Evolutionary conservation across 2,329 filamentous ascomycete genomes (phyloP).

Genomic region (Cyphellophora attinorum): DNA sequence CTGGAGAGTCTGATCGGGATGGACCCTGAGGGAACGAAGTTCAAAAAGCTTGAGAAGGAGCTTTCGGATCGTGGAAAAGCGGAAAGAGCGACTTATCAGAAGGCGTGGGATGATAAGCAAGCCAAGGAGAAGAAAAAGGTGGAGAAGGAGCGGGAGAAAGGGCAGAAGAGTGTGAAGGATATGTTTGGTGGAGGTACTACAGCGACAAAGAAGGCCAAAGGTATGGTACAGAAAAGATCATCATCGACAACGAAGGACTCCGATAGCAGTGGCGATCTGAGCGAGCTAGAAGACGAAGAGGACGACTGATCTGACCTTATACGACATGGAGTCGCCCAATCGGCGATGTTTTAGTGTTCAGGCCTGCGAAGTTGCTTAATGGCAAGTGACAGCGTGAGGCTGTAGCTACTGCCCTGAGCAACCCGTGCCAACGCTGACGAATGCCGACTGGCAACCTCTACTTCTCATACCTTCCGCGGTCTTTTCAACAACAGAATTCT

Average conservation of each 20-base stretch:
- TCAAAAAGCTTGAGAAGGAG: conserved; percentile 53
- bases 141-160: conserved; percentile 37
- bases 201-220: conserved; percentile 28
- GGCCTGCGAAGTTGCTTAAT: no score
- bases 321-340: no score
- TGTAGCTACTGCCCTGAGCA: no score
- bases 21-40: conserved; percentile 66
- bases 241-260: conserved; percentile 95
- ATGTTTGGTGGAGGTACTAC: conserved; percentile 22
- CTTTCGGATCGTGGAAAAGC: conserved; percentile 58
- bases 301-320: no score
- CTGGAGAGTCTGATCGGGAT: conserved; percentile 80
- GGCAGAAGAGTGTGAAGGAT: conserved; percentile 31
- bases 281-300: not conserved
- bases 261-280: no score
- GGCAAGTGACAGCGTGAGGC: no score
- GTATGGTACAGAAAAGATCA: conserved; percentile 78
- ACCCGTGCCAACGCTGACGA: no score
- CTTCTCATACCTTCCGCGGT: no score
- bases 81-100: conserved; percentile 67
- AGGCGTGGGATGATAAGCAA: conserved; percentile 67
- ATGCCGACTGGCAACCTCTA: no score
- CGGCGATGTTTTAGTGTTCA: no score
- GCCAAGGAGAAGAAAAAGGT: conserved; percentile 51
- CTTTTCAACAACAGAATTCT: no score